These are phyloP conservation scores for Pseudogymnoascus sp. DNA, from an alignment of 2,329 filamentous ascomycete genomes.

Conservation along the genomic window DNA sequence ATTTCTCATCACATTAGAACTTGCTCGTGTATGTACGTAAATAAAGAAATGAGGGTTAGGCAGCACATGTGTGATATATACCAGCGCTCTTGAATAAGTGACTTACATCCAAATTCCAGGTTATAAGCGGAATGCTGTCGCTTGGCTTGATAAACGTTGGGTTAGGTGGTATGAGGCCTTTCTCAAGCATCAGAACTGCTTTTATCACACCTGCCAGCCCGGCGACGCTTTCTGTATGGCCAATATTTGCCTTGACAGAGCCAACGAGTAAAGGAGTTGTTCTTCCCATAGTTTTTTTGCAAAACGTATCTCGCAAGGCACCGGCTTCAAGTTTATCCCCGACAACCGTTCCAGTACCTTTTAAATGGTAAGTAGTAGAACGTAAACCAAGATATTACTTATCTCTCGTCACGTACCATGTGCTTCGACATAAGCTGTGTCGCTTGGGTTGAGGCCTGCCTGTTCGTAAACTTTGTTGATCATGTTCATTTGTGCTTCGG, in stretches of 20 bases:
- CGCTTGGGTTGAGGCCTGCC: slow-evolving; percentile 11
- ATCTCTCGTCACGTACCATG: too few relatives aligned
- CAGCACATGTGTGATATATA: background rate
- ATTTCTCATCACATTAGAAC: slow-evolving; percentile 6
- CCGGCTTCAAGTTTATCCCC: slow-evolving; percentile 16
- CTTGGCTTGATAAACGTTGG: slow-evolving; percentile 26
- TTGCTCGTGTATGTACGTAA: slow-evolving; percentile 8
- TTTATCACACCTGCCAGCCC: slow-evolving; percentile 20
- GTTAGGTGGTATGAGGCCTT: slow-evolving; percentile 24
- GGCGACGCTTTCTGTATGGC: slow-evolving; percentile 20
- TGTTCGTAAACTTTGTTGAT: slow-evolving; percentile 27
- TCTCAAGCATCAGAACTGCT: slow-evolving; percentile 25
- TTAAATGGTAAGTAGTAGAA: too few relatives aligned
- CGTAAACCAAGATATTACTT: too few relatives aligned
- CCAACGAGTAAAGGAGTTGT: background rate
- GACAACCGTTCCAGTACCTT: background rate
- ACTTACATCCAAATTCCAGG: background rate
- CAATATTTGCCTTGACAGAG: slow-evolving; percentile 12
- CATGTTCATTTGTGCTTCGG: slow-evolving; percentile 26
- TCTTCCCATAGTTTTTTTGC: slow-evolving; percentile 10
- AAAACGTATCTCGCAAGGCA: slow-evolving; percentile 16
- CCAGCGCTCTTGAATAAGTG: background rate
- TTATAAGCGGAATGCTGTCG: background rate
- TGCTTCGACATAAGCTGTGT: slow-evolving; percentile 16
- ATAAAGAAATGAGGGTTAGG: background rate